These are phyloP conservation scores for Pseudogymnoascus sp. DNA, from an alignment of 2,329 filamentous ascomycete species.

Conservation along the genomic window DNA sequence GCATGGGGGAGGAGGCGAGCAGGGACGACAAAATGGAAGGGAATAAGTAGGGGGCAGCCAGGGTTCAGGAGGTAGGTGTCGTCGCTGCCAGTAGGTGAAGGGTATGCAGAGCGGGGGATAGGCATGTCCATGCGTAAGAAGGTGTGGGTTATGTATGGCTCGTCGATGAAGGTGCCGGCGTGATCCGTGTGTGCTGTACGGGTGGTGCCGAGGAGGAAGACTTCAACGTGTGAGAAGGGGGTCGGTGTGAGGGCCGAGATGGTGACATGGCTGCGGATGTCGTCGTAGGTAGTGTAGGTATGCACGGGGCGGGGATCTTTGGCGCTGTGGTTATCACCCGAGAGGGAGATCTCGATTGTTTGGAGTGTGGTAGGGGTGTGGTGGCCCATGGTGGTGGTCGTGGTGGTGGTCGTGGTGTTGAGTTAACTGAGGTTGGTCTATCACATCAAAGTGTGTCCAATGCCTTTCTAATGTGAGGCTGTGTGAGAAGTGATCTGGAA, in stretches of 20 bases:
- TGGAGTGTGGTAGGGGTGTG: not conserved
- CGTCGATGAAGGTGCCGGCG: not conserved
- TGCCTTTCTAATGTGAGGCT: too few species aligned
- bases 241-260: not conserved
- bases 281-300: slow-evolving; percentile 7
- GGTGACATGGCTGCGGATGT: not conserved
- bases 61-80: slow-evolving; percentile 13
- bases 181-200: not conserved
- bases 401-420: not conserved
- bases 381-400: not conserved
- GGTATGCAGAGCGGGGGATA: slow-evolving; percentile 13
- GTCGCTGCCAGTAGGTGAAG: slow-evolving; percentile 20
- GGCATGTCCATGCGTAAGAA: slow-evolving; percentile 30
- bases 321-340: not conserved
- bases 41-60: slow-evolving; percentile 26
- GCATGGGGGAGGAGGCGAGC: slow-evolving; percentile 26
- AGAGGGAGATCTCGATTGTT: not conserved
- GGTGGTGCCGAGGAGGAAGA: not conserved
- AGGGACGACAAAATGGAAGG: slow-evolving; percentile 30
- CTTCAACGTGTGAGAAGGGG: not conserved
- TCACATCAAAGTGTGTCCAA: not conserved
- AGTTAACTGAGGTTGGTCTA: not conserved
- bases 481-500: not conserved
- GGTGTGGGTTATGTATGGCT: slow-evolving; percentile 19
- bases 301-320: not conserved